Evolutionary conservation across 805 yeast genomes (phyloP).

Genomic region (Maudiozyma saulgeensis): DNA sequence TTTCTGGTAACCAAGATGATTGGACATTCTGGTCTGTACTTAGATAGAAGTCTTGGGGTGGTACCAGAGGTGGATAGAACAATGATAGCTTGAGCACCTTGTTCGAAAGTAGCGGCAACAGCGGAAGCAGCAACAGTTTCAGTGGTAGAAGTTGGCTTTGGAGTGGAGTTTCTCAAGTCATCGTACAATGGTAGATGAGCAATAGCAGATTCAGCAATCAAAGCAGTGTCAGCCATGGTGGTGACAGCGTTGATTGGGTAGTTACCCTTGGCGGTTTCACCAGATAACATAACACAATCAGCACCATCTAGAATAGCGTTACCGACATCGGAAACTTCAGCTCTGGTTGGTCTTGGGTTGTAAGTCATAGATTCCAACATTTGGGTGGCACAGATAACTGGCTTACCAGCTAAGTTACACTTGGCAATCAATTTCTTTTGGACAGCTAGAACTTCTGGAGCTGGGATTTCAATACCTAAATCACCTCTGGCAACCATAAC

Average conservation of each 20-base stretch:
- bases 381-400: conserved; percentile 98
- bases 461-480: conserved; percentile 98
- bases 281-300: conserved; percentile 99
- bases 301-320: conserved; percentile 99
- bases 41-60: conserved; percentile 92
- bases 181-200: conserved; percentile 78
- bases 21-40: conserved; percentile 96
- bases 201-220: conserved; percentile 94
- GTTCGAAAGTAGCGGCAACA: conserved; percentile 93
- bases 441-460: conserved; percentile 95
- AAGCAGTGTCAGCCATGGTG: conserved; percentile 96
- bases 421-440: conserved; percentile 98
- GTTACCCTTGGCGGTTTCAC: conserved; percentile 99
- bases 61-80: conserved; percentile 92
- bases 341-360: conserved; percentile 99
- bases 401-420: conserved; percentile 98
- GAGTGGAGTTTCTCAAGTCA: conserved; percentile 78
- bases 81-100: conserved; percentile 91
- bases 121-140: conserved; percentile 98
- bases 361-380: conserved; percentile 99
- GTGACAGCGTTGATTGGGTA: conserved; percentile 96
- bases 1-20: conserved; percentile 97
- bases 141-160: conserved; percentile 82
- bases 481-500: conserved; percentile 99
- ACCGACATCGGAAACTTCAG: conserved; percentile 98